Base-by-base conservation (phyloP, 2,329 filamentous ascomycete genomes). In the Claviceps capensis region DNA sequence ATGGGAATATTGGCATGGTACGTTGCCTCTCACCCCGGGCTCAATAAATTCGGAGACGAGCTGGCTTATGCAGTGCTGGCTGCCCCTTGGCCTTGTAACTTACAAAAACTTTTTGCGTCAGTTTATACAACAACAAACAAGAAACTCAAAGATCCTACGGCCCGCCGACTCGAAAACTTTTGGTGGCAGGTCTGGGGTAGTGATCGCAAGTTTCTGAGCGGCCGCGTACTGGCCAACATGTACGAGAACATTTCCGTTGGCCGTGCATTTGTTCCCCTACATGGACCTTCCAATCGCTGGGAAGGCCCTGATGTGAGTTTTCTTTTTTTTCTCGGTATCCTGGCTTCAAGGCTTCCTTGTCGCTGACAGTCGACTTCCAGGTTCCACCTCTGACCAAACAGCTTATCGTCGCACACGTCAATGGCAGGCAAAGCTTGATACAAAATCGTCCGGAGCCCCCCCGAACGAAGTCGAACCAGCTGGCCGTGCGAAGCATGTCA, bases 131-230 rank as follows among this genome's bases (percentile, higher is more conserved):
- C 73, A 34, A 82, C 77, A 16, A 75, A 76, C 55, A 75, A 77
- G 59, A 73, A 73, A 57, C 70, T 82, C 36, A 70, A 74, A 54
- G 79, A 83, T 58, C 79, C 79, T n/a, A 82, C 78, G 3, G 78
- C 79, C 30, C 75, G 75, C 53, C 77, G 80, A 17, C 66, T 82
- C 19, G 79, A 83, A 60, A 79, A 82, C 59, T 81, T 82, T 57
- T 83, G 79, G 79, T 82, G 78, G 75, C 79, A 82, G 59, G 77
- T 83, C 51, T 78, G 78, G 72, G 78, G 79, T 37, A 82, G 80
- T 57, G 68, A 80, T 56, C 69, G 74, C 30, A 71, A 74, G 37
- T 62, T 71, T 50, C 67, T 82, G 47, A 74, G 76, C 47, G 79
- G 76, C 41, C 68, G 67, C 37, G 70, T 72, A 13, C 67, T 83